Percentiles rank a stretch among this genome's conserved stretches.
phyloP scores from a whole-genome alignment of 2,329 filamentous ascomycete species.

The Aaosphaeria pasadenensis region DNA sequence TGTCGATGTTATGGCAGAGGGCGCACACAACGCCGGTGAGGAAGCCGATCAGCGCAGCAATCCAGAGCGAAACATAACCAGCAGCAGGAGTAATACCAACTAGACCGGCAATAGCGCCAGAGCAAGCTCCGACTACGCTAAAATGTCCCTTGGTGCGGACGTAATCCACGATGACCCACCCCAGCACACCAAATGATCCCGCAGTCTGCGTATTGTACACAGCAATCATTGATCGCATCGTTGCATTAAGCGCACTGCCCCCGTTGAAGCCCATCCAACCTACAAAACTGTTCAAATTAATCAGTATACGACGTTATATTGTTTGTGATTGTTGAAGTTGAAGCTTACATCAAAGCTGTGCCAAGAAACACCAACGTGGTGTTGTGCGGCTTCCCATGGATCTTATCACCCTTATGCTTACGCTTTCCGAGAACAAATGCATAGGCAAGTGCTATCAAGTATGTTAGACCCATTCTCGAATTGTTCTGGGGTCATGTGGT shows the following conservation, averaged over 20 bases:
- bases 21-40: constrained; percentile 53
- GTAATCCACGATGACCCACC: constrained; percentile 54
- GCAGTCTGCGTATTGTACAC: constrained; percentile 59
- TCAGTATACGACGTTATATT: no score
- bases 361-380: constrained; percentile 62
- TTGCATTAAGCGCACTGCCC: constrained; percentile 53
- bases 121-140: constrained; percentile 55
- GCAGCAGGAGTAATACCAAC: constrained; percentile 60
- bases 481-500: neutral
- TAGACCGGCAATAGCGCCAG: constrained; percentile 57
- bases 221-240: constrained; percentile 53
- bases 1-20: constrained; percentile 49
- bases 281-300: no score
- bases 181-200: constrained; percentile 52
- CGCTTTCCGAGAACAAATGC: constrained; percentile 62
- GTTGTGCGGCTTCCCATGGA: constrained; percentile 59
- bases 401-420: constrained; percentile 46
- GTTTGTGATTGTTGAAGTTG: no score
- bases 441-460: constrained; percentile 56
- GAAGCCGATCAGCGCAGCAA: constrained; percentile 56
- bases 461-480: no score
- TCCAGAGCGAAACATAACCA: constrained; percentile 53
- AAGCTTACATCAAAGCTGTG: constrained; percentile 60
- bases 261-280: constrained; percentile 61
- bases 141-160: constrained; percentile 52